phyloP scores from a whole-genome alignment of 345 rosid species.

The Kernera saxatilis region DNA sequence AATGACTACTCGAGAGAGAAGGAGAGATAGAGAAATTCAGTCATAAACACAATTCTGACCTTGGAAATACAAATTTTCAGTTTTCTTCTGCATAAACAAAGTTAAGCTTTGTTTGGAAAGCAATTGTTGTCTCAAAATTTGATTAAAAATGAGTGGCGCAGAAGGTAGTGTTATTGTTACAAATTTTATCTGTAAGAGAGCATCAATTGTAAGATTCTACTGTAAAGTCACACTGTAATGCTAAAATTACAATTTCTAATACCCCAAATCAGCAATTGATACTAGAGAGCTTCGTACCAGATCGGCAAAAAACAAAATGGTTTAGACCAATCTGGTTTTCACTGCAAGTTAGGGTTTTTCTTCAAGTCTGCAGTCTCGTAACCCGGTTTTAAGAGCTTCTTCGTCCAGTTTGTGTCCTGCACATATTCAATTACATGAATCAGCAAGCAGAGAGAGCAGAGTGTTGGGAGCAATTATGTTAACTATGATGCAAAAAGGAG shows the following conservation, averaged over 20 bases:
- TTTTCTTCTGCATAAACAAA: background rate
- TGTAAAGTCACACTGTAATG: background rate
- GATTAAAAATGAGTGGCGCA: background rate
- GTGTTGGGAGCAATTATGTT: background rate
- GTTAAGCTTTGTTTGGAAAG: background rate
- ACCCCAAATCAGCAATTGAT: background rate
- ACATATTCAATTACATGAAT: background rate
- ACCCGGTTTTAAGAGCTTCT: constrained; percentile 46
- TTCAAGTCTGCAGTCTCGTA: constrained; percentile 38
- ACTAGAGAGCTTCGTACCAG: background rate
- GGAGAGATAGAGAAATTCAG: constrained; percentile 45
- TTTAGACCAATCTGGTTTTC: background rate
- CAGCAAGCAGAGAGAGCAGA: background rate
- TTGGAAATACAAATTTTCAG: background rate
- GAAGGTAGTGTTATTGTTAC: background rate
- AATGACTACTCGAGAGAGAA: constrained; percentile 81
- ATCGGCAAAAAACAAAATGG: background rate
- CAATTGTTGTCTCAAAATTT: background rate
- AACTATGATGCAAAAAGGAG: background rate
- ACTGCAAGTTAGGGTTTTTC: background rate
- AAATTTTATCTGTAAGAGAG: background rate
- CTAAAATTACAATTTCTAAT: background rate
- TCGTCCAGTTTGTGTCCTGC: constrained; percentile 78
- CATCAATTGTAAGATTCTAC: background rate
- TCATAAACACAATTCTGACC: background rate